Conservation (phyloP, 371 early-diverging fungal genomes). For the Syncephalastrum racemosum region DNA sequence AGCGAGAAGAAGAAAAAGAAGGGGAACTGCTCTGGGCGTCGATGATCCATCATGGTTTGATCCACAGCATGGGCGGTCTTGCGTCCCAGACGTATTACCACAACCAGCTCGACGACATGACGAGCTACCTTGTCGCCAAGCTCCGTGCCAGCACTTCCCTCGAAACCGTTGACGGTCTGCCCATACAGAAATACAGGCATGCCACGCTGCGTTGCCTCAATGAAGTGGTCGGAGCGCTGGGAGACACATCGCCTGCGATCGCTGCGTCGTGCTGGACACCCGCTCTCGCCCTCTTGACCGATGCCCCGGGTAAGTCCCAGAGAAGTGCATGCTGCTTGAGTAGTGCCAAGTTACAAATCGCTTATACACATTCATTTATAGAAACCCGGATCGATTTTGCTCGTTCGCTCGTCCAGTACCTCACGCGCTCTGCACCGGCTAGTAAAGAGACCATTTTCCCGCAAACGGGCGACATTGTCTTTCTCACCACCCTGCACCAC, state of each 20-base stretch:
- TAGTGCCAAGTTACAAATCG: too few relatives aligned
- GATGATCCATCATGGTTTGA: conserved; percentile 50
- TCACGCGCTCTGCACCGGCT: conserved; percentile 3
- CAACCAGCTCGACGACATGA: conserved; percentile 82
- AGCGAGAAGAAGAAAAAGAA: conserved; percentile 9
- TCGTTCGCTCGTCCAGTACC: conserved; percentile 24
- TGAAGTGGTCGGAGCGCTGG: conserved; percentile 26
- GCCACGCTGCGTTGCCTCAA: conserved; percentile 47
- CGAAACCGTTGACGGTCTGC: conserved; percentile 42
- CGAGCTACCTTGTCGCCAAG: conserved; percentile 70
- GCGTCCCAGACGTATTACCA: conserved; percentile 81
- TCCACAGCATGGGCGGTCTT: conserved; percentile 67
- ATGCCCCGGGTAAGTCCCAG: conserved; percentile 25
- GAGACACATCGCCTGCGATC: conserved; percentile 22
- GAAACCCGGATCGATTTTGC: conserved; percentile 30
- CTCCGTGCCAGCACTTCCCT: conserved; percentile 42
- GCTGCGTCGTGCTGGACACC: conserved; percentile 30
- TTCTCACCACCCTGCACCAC: conserved; percentile 45
- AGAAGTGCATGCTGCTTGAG: too few relatives aligned
- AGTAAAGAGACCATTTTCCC: neutral
- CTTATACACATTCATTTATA: conserved; percentile 3
- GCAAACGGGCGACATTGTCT: conserved; percentile 31
- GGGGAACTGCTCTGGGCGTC: conserved; percentile 29
- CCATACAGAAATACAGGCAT: conserved; percentile 44
- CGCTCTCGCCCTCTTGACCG: conserved; percentile 44